Evolutionary conservation across 2,329 filamentous ascomycete species (phyloP), one percentile per base, ranked within the genome.

Genomic region (Beauveria sp.): DNA sequence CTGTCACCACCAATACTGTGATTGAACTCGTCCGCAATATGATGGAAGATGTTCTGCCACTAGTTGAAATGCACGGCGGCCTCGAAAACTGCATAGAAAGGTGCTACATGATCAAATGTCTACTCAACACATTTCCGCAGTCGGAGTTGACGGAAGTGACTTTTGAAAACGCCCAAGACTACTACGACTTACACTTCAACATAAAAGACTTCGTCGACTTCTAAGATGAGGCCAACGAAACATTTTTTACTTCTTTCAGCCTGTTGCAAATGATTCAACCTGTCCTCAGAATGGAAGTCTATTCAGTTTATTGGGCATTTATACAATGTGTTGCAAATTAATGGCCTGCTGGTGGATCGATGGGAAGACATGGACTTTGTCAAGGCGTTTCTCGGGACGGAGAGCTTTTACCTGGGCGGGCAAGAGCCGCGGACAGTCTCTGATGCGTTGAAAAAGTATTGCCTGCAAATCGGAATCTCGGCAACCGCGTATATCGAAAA

Each of bases 1-100:
- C 71, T 28, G 40, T 71, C 22, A 68, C 70, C 50, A 74, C 70
- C 28, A 72, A 74, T 58, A 66, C 63, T 62, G 69, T 66, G n/a
- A 64, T 71, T 40, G 62, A 69, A 58, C 65, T 72, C 49, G 63
- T 67, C 22, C 63, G 58, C 24, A 64, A 67, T 55, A 64, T 71
- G 40, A 58, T 62, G 0, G 40, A 61, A 3, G 38, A 47, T 20
- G 22, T 47, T 51, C 4, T 42, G 28, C 45, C 46, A 18, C 20
- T 42, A 16, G 2, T 50, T 10, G 18, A 40, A 3, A 18, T 14
- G n/a, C 34, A 50, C 10, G 55, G 45, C 16, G 26, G 45, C n/a
- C n/a, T 38, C 34, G 8, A 51, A 12, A 0, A 14, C 1, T 38
- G 30, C n/a, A 22, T 50, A 28, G 2, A 26, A 20, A 26, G 7